A percentile compares a stretch with the other conserved stretches of the same genome.
Evolutionary conservation across 208 protist species (phyloP).

Genomic region (Acanthamoeba healyi): DNA sequence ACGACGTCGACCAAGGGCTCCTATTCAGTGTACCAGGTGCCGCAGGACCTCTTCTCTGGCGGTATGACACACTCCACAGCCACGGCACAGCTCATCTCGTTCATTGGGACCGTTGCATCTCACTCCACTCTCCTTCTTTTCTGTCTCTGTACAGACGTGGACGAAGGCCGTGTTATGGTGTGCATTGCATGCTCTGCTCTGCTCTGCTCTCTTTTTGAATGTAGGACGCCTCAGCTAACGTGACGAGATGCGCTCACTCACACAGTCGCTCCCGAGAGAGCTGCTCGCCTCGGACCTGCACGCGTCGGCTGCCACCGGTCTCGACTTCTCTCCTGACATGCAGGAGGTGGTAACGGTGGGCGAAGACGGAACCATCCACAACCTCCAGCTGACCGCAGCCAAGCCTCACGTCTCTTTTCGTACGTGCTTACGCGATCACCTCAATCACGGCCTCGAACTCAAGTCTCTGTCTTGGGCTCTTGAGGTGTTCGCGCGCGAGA

Average conservation of each 20-base stretch:
- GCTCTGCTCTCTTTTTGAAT: background rate
- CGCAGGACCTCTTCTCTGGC: slow-evolving; percentile 17
- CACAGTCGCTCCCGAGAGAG: background rate
- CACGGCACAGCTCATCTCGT: background rate
- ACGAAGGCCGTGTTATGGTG: background rate
- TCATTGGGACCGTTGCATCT: background rate
- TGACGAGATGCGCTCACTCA: too few species aligned
- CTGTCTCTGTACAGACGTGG: background rate
- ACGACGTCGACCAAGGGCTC: slow-evolving; percentile 20
- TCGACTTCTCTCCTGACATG: background rate
- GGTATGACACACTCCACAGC: background rate
- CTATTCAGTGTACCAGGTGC: background rate
- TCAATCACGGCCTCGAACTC: too few species aligned
- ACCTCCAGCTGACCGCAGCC: background rate
- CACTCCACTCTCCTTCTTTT: background rate
- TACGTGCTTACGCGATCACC: background rate
- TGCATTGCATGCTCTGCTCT: background rate
- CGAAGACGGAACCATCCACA: slow-evolving; percentile 10
- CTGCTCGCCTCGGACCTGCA: background rate
- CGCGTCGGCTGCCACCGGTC: background rate
- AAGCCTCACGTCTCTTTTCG: background rate
- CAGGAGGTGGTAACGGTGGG: slow-evolving; percentile 17
- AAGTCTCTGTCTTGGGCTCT: too few species aligned
- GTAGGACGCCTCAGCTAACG: background rate
- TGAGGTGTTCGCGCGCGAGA: too few species aligned